These are phyloP conservation scores for Yamadazyma blattariae DNA, from an alignment of 1,139 yeast species.

Conservation along the genomic window DNA sequence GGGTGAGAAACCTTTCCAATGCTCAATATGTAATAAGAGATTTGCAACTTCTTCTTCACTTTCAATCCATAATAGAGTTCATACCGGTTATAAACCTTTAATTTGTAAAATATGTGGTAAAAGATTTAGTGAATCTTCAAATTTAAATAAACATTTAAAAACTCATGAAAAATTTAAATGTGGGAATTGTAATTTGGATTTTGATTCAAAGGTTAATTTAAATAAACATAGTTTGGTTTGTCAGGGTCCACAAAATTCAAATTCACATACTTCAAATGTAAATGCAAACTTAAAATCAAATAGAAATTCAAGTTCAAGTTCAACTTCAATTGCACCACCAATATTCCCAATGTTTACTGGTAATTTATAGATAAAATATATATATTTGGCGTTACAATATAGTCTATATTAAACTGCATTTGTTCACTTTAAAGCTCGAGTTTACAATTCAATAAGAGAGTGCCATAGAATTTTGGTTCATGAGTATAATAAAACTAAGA, in stretches of 20 bases:
- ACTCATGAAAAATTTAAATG: constrained; percentile 57
- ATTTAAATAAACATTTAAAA: constrained; percentile 83
- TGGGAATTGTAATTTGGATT: constrained; percentile 48
- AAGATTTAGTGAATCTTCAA: constrained; percentile 84
- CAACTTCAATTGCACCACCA: too few relatives aligned
- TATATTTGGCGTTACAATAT: too few relatives aligned
- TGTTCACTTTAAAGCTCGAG: too few relatives aligned
- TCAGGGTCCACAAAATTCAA: too few relatives aligned
- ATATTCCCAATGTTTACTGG: too few relatives aligned
- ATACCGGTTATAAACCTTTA: constrained; percentile 73
- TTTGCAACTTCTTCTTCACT: constrained; percentile 55
- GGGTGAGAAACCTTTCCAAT: constrained; percentile 65
- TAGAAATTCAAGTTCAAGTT: too few relatives aligned
- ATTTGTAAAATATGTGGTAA: constrained; percentile 79
- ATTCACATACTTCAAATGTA: not conserved
- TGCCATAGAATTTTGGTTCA: too few relatives aligned
- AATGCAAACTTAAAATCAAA: too few relatives aligned
- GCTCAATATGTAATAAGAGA: constrained; percentile 46
- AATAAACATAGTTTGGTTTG: constrained; percentile 46
- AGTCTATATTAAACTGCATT: too few relatives aligned
- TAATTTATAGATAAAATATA: too few relatives aligned
- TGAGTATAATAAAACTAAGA: too few relatives aligned
- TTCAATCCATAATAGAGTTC: constrained; percentile 53
- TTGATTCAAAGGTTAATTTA: constrained; percentile 41
- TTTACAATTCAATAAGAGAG: too few relatives aligned